Percentiles rank a stretch among this genome's conserved stretches.
Conservation (phyloP, 352 stramenopile genomes). For the Phytopythium boreale region DNA sequence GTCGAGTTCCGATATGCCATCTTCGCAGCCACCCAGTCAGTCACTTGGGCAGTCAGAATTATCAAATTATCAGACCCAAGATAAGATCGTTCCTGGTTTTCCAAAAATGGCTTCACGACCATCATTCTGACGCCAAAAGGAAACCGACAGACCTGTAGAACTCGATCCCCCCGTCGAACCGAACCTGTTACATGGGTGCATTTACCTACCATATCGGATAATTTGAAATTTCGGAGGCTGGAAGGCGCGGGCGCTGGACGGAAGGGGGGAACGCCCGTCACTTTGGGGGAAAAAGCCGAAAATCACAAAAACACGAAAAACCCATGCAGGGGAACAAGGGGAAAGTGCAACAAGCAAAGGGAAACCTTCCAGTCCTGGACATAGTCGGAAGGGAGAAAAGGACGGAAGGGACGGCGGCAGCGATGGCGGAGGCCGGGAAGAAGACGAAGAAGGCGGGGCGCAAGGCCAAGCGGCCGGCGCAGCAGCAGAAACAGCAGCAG, state of each 20-base stretch:
- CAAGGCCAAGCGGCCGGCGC: conserved; percentile 6
- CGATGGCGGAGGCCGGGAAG: conserved; percentile 2
- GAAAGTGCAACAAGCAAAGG: too few relatives aligned
- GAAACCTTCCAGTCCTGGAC: not conserved
- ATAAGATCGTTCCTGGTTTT: not conserved
- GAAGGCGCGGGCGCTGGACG: too few relatives aligned
- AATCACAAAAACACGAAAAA: not conserved
- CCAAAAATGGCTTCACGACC: conserved; percentile 3
- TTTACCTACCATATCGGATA: too few relatives aligned
- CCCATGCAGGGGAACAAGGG: too few relatives aligned
- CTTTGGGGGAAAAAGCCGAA: too few relatives aligned
- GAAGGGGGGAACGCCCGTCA: too few relatives aligned
- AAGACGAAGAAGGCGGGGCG: conserved; percentile 1
- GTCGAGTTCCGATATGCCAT: not conserved
- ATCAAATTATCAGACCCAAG: not conserved
- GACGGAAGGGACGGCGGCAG: not conserved
- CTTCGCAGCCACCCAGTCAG: too few relatives aligned
- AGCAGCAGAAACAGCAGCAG: conserved; percentile 8
- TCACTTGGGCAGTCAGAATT: too few relatives aligned
- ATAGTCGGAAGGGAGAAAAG: not conserved
- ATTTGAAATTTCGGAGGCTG: too few relatives aligned
- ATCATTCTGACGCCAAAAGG: not conserved
- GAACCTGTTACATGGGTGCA: too few relatives aligned
- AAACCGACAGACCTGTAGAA: not conserved
- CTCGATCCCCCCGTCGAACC: too few relatives aligned